Evolutionary conservation across 495 filamentous ascomycete species (phyloP).

Genomic region (Penicillium paradoxum): DNA sequence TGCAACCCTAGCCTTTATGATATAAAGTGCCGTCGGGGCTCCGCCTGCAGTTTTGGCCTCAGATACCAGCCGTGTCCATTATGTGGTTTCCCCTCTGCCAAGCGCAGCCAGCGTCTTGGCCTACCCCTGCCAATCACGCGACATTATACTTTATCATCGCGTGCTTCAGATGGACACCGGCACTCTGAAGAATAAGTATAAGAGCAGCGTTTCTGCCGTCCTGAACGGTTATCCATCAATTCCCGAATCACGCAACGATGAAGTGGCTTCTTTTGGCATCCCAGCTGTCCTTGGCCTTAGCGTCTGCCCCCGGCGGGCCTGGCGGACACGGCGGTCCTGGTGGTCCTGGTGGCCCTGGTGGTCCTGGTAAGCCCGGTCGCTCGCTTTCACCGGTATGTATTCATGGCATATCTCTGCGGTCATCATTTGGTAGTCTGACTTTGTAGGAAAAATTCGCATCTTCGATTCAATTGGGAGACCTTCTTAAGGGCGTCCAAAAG

Average conservation of each 20-base stretch:
- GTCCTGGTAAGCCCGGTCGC: background rate
- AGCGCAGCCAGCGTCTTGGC: conserved; percentile 13
- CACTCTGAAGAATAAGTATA: background rate
- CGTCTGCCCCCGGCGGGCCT: too few relatives aligned
- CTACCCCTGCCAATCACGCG: background rate
- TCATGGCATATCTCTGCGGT: background rate
- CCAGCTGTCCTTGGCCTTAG: conserved; percentile 8
- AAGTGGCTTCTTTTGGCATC: conserved; percentile 9
- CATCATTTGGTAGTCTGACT: background rate
- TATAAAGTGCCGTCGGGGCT: conserved; percentile 16
- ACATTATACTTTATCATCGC: conserved; percentile 5
- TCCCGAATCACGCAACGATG: conserved; percentile 5
- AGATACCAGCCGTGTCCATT: conserved; percentile 10
- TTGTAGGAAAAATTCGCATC: conserved; percentile 10
- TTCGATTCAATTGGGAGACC: conserved; percentile 22
- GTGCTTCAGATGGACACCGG: background rate
- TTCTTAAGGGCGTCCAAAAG: conserved; percentile 33
- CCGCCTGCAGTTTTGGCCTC: conserved; percentile 9
- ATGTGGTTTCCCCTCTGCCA: conserved; percentile 7
- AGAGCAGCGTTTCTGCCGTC: background rate
- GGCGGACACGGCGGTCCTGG: too few relatives aligned
- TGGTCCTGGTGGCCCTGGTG: too few relatives aligned
- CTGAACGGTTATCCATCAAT: background rate
- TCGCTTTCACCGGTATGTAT: conserved; percentile 13
- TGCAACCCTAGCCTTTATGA: conserved; percentile 15